A percentile compares a stretch with the other conserved stretches of the same genome.
phyloP scores from a whole-genome alignment of 192 early-diverging fungal genomes.

The Spinellus fusiger region DNA sequence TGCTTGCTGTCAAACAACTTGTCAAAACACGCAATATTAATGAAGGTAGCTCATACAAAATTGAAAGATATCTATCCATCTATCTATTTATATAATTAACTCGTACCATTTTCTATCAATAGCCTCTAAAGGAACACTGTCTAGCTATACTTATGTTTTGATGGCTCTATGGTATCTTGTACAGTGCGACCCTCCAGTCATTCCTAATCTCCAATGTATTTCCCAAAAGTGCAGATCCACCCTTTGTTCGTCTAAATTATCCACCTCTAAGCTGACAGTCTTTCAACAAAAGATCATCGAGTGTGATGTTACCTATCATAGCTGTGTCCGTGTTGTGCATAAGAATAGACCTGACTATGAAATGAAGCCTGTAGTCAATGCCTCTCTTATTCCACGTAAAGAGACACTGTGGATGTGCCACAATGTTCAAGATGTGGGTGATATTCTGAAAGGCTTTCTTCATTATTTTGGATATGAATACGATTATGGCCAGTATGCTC shows the following conservation, averaged over 20 bases:
- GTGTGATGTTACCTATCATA: background rate
- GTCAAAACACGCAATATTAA: slow-evolving; percentile 26
- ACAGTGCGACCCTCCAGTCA: slow-evolving; percentile 13
- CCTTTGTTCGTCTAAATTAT: background rate
- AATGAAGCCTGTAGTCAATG: background rate
- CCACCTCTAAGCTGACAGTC: background rate
- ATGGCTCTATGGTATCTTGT: slow-evolving; percentile 32
- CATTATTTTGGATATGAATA: background rate
- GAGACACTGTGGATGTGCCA: background rate
- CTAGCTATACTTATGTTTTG: slow-evolving; percentile 27
- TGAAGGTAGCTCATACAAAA: slow-evolving; percentile 5
- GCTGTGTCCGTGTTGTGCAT: background rate
- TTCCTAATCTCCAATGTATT: slow-evolving; percentile 24
- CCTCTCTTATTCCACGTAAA: background rate
- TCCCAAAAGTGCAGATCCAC: background rate
- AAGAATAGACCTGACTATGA: background rate
- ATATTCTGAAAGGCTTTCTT: slow-evolving; percentile 4
- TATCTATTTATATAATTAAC: background rate
- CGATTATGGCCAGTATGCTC: background rate
- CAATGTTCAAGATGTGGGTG: background rate
- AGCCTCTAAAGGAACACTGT: slow-evolving; percentile 10
- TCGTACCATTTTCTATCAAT: background rate
- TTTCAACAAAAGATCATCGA: background rate
- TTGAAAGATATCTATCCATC: background rate
- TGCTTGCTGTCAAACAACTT: slow-evolving; percentile 29